Evolutionary conservation across 1,284 basidiomycete genomes (phyloP).

Genomic region (Filobasidium uniguttulatum): DNA sequence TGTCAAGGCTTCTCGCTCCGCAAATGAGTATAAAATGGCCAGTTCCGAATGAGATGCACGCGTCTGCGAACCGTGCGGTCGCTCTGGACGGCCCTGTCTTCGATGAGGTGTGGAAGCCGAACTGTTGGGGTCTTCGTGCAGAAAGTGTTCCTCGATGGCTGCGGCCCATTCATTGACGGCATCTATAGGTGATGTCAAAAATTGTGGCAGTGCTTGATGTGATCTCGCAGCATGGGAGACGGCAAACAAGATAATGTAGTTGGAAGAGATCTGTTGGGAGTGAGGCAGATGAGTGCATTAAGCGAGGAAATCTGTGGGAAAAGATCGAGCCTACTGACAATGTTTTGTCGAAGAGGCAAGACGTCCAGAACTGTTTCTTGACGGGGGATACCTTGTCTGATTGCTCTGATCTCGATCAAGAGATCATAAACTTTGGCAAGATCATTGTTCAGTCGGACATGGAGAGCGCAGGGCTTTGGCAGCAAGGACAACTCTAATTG

Average conservation of each 20-base stretch:
- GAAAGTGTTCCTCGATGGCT: constrained; percentile 28
- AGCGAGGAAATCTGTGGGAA: not conserved
- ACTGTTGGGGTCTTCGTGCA: constrained; percentile 16
- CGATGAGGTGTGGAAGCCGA: not conserved
- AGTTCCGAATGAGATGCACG: constrained; percentile 20
- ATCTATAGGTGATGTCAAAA: constrained; percentile 36
- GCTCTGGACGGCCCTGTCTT: not conserved
- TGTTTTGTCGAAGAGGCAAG: constrained; percentile 37
- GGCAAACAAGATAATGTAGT: constrained; percentile 39
- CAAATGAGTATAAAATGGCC: constrained; percentile 34
- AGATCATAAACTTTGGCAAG: constrained; percentile 34
- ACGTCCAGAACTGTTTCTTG: constrained; percentile 39
- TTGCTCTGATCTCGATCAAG: constrained; percentile 33
- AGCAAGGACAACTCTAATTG: constrained; percentile 38
- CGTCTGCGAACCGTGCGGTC: not conserved
- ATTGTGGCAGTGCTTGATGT: constrained; percentile 38
- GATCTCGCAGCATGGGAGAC: constrained; percentile 38
- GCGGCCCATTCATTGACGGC: constrained; percentile 32
- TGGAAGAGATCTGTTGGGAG: constrained; percentile 25
- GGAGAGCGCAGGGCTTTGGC: constrained; percentile 37
- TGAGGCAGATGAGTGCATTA: not conserved
- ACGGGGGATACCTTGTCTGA: constrained; percentile 34
- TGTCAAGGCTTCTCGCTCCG: constrained; percentile 34
- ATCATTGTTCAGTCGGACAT: constrained; percentile 35
- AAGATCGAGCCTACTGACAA: constrained; percentile 25